Conservation (phyloP, 306 rosid genomes). For the Albizia julibrissin region DNA sequence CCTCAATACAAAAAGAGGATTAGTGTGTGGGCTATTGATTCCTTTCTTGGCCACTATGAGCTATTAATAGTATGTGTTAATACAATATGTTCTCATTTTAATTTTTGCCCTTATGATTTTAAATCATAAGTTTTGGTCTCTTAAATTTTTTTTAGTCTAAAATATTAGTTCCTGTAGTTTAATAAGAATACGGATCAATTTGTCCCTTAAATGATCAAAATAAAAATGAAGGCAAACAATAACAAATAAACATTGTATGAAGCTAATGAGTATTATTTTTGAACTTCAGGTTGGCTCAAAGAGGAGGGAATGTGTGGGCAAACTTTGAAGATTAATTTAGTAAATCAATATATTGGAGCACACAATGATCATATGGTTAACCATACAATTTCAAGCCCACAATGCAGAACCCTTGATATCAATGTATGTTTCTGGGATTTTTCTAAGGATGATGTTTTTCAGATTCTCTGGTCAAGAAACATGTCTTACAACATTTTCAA, state of each 20-base stretch:
- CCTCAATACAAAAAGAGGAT: background rate
- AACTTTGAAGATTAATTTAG: background rate
- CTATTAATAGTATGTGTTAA: background rate
- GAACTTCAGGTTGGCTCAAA: background rate
- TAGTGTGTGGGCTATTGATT: background rate
- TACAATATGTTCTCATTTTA: too few species aligned
- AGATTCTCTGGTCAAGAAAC: background rate
- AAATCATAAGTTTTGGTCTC: too few species aligned
- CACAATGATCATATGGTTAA: background rate
- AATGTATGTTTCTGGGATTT: background rate
- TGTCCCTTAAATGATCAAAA: too few species aligned
- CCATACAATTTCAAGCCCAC: background rate
- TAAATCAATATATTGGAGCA: background rate
- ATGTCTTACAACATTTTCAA: background rate
- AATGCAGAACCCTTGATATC: background rate
- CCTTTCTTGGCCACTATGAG: background rate
- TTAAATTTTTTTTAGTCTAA: too few species aligned
- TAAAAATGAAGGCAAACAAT: too few species aligned
- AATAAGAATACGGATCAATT: too few species aligned
- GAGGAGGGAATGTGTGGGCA: too few species aligned
- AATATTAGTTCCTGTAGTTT: too few species aligned
- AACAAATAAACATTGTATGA: too few species aligned
- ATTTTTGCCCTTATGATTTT: too few species aligned
- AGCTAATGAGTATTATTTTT: background rate
- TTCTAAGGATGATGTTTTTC: background rate